Evolutionary conservation across 768 basidiomycete genomes (phyloP), one percentile per base, ranked within the genome.

Genomic region (Russula lepida): DNA sequence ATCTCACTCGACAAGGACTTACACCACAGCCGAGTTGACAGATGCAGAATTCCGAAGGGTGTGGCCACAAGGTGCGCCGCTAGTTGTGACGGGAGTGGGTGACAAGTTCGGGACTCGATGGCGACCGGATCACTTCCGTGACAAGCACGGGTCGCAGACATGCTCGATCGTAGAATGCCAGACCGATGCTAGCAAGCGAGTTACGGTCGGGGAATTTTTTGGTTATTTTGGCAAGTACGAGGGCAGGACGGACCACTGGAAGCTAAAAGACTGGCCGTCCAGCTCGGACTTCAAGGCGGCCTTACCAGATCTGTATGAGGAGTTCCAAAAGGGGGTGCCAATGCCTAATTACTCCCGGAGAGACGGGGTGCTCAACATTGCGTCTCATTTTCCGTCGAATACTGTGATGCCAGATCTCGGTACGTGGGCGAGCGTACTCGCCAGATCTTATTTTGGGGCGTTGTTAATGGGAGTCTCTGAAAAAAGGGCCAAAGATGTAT

Each of bases 261-360:
- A 92, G 73, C 72, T 94, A 63, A 92, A 92, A 82, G 95, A 98
- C 74, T 98, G 95, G 94, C 95, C 95, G 4, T 83, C 90, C 0
- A 85, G 87, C 9, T 80, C 83, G 2, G 93, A 95, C 64, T 95
- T 98, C 75, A 85, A 85, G 69, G 77, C 79, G 2, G 81, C 83
- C 1, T 92, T 93, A 70, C 95, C 94, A 0, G 86, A 87, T 55
- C 76, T 97, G 12, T 98, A 84, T 68, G 81, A 88, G 35, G 95
- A 97, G 69, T 97, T 95, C 70, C 84, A 80, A 64, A 73, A 80
- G 17, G 85, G 86, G 3, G 85, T 97, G 1, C 95, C 95, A 0
- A 86, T 93, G 0, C 92, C 92, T 1, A 86, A 87, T 70, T 94
- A 89, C 71, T 90, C 92, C n/a, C 79, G 93, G 54, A 83, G 89